Evolutionary conservation across 176 grass and related monocot species (phyloP), one percentile per base, ranked within the genome.

Genomic region (Carex pumila): DNA sequence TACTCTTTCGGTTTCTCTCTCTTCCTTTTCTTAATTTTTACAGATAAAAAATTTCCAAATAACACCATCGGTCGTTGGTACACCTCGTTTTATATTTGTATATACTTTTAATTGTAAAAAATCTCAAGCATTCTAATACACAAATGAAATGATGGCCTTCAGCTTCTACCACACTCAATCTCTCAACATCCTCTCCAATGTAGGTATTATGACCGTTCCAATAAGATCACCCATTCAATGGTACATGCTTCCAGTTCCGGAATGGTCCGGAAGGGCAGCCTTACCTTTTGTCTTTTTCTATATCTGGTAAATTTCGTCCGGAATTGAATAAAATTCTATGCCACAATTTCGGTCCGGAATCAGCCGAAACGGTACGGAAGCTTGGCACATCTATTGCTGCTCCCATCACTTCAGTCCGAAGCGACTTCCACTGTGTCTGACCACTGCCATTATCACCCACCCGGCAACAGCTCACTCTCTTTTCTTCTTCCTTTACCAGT

Each of bases 391-490:
- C 0, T 31, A n/a, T 70, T 76, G 49, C 19, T 76, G 2, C 47
- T 76, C 72, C 54, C 72, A 21, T 76, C 72, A 55, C 72, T 76
- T 76, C 49, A 76, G 49, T 55, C 49, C 7, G 45, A 76, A 76
- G 72, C 72, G 2, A 76, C 9, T 43, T 61, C 79, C 54, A 63
- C 56, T 80, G 14, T 32, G n/a, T n/a, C n/a, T n/a, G 56, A 62
- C 78, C 53, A 43, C 78, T 81, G 15, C 57, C 79, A 81, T 80
- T 18, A 56, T 80, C 54, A 39, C 59, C 55, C 61, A 61, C 8
- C 31, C 63, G 78, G 30, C 61, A 61, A 3, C 54, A 81, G 79
- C 79, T 81, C 79, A 19, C n/a, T 81, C 8, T 81, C 32, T 43
- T 61, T 30, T 22, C 31, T 81, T 62, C 50, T 63, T 61, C 6